Evolutionary conservation across 441 rosid genomes (phyloP).

Genomic region (Arabidopsis lyrata): DNA sequence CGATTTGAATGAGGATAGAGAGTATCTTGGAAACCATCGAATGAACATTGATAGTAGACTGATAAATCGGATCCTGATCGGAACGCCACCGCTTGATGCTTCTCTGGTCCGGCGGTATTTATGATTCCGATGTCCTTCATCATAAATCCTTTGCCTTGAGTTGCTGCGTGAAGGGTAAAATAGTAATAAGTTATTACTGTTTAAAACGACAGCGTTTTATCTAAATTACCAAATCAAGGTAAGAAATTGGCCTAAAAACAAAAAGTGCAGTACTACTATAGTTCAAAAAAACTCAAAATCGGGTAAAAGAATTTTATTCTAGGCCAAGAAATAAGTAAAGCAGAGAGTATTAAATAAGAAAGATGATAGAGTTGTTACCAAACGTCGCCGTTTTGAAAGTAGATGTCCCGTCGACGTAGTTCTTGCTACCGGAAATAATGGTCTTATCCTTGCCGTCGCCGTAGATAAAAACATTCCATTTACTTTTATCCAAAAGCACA

Average conservation of each 20-base stretch:
- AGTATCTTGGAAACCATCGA: conserved; percentile 72
- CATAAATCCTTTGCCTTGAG: conserved; percentile 67
- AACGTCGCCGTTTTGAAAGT: conserved; percentile 74
- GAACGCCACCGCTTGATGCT: conserved; percentile 87
- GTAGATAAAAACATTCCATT: conserved; percentile 78
- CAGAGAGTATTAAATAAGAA: background rate
- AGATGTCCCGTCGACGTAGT: conserved; percentile 57
- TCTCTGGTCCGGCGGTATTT: conserved; percentile 76
- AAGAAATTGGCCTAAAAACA: background rate
- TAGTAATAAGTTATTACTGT: background rate
- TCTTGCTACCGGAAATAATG: conserved; percentile 55
- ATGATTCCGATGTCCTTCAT: conserved; percentile 63
- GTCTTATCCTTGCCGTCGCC: conserved; percentile 70
- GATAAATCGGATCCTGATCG: conserved; percentile 75
- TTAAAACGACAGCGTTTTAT: background rate
- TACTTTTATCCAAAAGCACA: conserved; percentile 60
- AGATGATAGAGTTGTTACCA: too few species aligned
- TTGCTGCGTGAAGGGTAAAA: conserved; percentile 49
- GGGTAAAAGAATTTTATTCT: too few species aligned
- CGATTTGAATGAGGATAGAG: conserved; percentile 72
- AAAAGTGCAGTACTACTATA: background rate
- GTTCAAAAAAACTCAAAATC: background rate
- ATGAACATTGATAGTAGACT: conserved; percentile 55
- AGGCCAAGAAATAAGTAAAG: too few species aligned
- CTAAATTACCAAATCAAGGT: background rate